Conservation (phyloP, 352 stramenopile genomes). For the Pythium aquatile region DNA sequence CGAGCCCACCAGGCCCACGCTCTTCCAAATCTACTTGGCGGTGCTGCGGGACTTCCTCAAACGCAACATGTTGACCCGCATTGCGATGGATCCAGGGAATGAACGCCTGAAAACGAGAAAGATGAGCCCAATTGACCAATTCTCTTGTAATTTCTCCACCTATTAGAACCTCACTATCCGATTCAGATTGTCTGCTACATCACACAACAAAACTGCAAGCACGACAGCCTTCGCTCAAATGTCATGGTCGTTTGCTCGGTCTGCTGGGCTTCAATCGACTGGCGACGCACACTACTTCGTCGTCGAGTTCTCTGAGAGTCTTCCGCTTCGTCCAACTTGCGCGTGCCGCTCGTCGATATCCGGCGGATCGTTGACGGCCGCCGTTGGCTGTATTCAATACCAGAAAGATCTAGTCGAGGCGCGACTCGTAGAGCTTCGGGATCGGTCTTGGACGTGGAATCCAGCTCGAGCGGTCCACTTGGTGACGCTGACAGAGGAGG, state of each 20-base stretch:
- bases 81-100: conserved; percentile 6
- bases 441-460: neutral
- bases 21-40: conserved; percentile 28
- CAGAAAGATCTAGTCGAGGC: neutral
- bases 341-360: neutral
- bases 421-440: neutral
- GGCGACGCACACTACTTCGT: neutral
- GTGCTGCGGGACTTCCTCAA: conserved; percentile 31
- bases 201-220: neutral
- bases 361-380: neutral
- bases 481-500: neutral
- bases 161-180: neutral
- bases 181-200: neutral
- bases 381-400: neutral
- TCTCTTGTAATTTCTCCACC: no score
- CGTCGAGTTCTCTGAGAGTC: neutral
- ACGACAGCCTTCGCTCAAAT: neutral
- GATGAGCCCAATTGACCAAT: no score
- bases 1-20: conserved; percentile 34
- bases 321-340: neutral
- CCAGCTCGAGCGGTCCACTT: neutral
- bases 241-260: neutral
- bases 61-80: no score
- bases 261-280: neutral
- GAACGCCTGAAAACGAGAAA: neutral